Conservation (phyloP, 2,329 filamentous ascomycete genomes). For the Colletotrichum kahawae region DNA sequence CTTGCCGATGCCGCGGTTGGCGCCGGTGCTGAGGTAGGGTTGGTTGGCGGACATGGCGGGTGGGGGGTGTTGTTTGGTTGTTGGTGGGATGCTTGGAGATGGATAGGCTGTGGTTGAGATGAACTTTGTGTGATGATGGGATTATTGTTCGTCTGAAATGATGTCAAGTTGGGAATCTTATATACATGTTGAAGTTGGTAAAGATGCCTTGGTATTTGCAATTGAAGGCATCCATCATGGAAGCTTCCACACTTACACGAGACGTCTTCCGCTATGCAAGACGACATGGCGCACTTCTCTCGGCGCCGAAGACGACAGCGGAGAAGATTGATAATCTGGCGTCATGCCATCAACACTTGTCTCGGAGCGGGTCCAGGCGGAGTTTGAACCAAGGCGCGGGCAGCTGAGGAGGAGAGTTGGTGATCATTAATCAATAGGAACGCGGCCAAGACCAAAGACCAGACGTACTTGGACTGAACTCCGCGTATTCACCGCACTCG, state of each 20-base stretch:
- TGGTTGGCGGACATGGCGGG: slow-evolving; percentile 34
- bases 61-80: rapidly evolving
- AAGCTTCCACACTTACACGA: background rate
- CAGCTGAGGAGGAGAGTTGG: rapidly evolving
- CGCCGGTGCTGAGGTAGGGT: slow-evolving; percentile 39
- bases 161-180: background rate
- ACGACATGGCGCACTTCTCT: background rate
- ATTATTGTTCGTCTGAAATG: background rate
- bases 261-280: rapidly evolving
- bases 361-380: background rate
- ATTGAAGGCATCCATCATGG: background rate
- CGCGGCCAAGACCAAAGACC: background rate
- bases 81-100: too few relatives aligned
- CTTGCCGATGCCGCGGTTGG: slow-evolving; percentile 14
- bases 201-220: rapidly evolving
- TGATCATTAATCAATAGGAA: background rate
- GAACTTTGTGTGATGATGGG: background rate
- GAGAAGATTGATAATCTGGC: background rate
- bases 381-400: background rate
- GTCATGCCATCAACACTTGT: background rate
- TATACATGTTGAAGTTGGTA: background rate
- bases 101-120: background rate
- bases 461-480: rapidly evolving
- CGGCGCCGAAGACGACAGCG: background rate
- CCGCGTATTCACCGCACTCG: background rate